Evolutionary conservation across 768 basidiomycete genomes (phyloP), one percentile per base, ranked within the genome.

Genomic region (Suillus tomentosus): DNA sequence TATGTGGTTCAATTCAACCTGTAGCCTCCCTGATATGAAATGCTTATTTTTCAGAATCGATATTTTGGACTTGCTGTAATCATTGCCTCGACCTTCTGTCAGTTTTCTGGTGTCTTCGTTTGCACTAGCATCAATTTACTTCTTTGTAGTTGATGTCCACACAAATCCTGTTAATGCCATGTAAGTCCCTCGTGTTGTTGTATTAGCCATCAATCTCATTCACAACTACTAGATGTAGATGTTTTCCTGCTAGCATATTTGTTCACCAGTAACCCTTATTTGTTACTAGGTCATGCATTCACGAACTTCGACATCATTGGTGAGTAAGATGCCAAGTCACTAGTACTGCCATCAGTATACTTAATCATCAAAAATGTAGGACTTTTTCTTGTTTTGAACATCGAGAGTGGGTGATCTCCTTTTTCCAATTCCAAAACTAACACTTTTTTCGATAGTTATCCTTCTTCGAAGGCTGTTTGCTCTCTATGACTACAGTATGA

Each of bases 401-500:
- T 61, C 13, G 60, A 61, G 22, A 53, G 60, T 61, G 1, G 17
- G 62, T 37, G 19, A 31, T 58, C 13, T n/a, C 22, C 11, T 17
- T 7, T 31, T 62, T 8, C 36, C 3, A n/a, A 55, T 55, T 34
- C 2, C 10, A 36, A n/a, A 13, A 55, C 11, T 22, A 14, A 36
- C 11, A n/a, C 11, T n/a, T 36, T 51, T 31, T 9, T 37, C 11
- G 5, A 47, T 37, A 62, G 62, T 62, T 27, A 62, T 62, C 39
- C 62, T 62, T 27, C 37, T 62, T 34, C 48, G 22, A 34, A 54
- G 55, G 27, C 14, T 62, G 14, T 62, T 62, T 11, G 62, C 40
- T 37, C 62, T 62, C 19, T 62, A 55, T 56, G 37, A 62, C 40
- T 13, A 42, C 36, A 24, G 54, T 62, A 62, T 11, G 42, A 42